Base-by-base conservation (phyloP, 2,329 filamentous ascomycete genomes). In the Colletotrichum aenigma region DNA sequence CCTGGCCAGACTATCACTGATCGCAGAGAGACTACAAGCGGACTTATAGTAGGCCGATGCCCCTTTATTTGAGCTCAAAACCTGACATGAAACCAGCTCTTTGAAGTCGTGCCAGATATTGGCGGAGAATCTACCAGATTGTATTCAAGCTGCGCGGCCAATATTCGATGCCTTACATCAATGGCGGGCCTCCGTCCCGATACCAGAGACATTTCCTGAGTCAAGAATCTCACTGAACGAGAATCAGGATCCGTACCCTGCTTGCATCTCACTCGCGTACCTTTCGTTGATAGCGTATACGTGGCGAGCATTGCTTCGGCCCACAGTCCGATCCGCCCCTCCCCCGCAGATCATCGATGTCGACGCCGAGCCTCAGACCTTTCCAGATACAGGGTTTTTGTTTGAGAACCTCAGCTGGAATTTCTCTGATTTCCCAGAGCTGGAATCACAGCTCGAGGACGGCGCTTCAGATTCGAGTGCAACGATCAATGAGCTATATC, bases 61-160 rank as follows among this genome's bases (percentile, higher is more conserved):
- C 24, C 3, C 48, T n/a, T 15, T 3, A 8, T n/a, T n/a, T 15
- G 15, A n/a, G 1, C 6, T 4, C 8, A 18, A 8, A 5, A 4
- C 0, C 16, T 21, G 13, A 30, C 38, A 28, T 34, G 3, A 28
- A 16, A 13, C 6, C 4, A 70, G 67, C 15, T 70, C 56, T 13
- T 16, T 62, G 15, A 62, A 21, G 9, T 70, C 67, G 4, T 70
- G 36, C 16, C 56, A 70, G 56, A 70, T 28, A 28, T 6, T 70
- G 67, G 67, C 67, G 0, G 65, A 68, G 30, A 32, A 58, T 3
- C 48, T 68, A 0, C 26, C 48, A 8, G 48, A n/a, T n/a, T 68
- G 48, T 9, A 68, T 68, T 1, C 65, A 68, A 28, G 65, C 65
- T 7, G 65, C 15, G 10, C 65, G 65, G 0, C 65, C 65, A 0